Percentiles rank a stretch among this genome's conserved stretches.
Evolutionary conservation across 768 basidiomycete species (phyloP).

Genomic region (Leucosporidium yakuticum): DNA sequence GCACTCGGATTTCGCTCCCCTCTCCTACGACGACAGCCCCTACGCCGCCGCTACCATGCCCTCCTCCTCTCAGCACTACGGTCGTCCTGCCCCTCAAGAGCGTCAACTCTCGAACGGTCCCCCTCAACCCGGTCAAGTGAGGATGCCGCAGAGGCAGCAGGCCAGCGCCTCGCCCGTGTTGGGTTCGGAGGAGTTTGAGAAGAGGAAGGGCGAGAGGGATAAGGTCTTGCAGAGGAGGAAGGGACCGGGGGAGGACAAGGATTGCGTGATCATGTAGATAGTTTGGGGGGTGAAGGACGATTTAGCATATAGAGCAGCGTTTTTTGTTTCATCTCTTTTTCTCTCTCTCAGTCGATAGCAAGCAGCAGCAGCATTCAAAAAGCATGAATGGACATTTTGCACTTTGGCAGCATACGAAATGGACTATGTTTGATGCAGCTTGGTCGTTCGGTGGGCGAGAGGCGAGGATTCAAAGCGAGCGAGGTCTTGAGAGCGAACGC

Average conservation of each 20-base stretch:
- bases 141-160: constrained; percentile 42
- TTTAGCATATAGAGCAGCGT: not conserved
- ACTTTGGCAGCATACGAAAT: no score
- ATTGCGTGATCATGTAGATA: constrained; percentile 73
- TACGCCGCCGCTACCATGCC: not conserved
- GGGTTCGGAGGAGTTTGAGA: not conserved
- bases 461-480: no score
- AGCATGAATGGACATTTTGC: no score
- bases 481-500: no score
- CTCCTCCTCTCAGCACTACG: not conserved
- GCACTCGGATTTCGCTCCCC: constrained; percentile 15
- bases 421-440: no score
- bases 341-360: no score
- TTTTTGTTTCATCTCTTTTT: no score
- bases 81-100: not conserved
- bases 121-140: constrained; percentile 43
- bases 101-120: not conserved
- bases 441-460: no score
- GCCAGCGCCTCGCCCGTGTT: constrained; percentile 3
- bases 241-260: constrained; percentile 60
- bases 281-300: not conserved
- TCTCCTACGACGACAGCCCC: constrained; percentile 25
- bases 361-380: no score
- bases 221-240: constrained; percentile 20
- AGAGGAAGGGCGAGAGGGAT: constrained; percentile 19